Conservation (phyloP, 1,139 yeast species). For the Hyphopichia khmerensis region DNA sequence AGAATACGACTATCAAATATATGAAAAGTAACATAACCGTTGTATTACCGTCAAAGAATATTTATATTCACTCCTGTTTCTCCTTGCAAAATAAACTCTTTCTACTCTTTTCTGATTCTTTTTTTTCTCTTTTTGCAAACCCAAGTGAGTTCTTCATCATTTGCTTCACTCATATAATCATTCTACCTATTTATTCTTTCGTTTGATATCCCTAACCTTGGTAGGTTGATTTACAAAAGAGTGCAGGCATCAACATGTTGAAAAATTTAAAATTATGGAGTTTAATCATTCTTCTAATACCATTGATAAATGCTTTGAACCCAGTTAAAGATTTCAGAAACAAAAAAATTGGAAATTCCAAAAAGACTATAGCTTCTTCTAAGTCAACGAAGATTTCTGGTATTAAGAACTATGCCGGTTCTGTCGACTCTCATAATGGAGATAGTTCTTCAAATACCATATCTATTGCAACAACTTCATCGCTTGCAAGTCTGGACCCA, state of each 20-base stretch:
- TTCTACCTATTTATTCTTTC: neutral
- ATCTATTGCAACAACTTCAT: constrained; percentile 1
- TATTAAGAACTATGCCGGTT: neutral
- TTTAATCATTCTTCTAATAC: neutral
- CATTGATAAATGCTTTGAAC: neutral
- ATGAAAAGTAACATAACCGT: neutral
- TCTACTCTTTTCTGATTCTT: no score
- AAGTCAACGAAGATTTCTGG: neutral
- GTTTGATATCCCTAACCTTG: no score
- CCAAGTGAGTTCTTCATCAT: no score
- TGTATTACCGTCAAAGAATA: neutral
- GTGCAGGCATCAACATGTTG: neutral
- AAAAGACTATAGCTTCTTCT: neutral
- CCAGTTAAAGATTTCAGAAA: constrained; percentile 12
- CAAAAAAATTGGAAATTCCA: constrained; percentile 1
- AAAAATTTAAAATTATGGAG: neutral
- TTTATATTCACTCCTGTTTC: no score
- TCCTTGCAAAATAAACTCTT: no score
- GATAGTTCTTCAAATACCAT: neutral
- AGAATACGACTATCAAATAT: no score
- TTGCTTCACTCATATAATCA: no score
- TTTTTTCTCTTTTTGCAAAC: no score
- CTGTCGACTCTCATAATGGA: neutral
- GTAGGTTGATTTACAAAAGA: no score
- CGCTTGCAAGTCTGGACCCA: constrained; percentile 16